phyloP scores from a whole-genome alignment of 2,329 filamentous ascomycete species.

The Cytospora schulzeri region DNA sequence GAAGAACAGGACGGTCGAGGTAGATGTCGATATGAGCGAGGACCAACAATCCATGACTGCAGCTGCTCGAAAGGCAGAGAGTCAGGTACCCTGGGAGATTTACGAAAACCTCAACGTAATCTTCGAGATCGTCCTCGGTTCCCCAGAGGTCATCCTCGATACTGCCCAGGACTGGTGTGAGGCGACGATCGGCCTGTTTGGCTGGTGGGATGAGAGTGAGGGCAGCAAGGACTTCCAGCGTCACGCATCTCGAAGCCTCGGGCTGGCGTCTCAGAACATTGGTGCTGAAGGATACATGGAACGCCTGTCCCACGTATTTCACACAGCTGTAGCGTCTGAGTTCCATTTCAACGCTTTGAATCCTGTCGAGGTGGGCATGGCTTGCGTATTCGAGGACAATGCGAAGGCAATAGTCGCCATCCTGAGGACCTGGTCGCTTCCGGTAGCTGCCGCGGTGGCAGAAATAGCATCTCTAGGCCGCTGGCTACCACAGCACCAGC shows the following conservation, averaged over 20 bases:
- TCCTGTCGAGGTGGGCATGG: constrained; percentile 77
- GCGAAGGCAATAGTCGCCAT: constrained; percentile 74
- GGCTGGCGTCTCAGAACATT: constrained; percentile 43
- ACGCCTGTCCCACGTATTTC: constrained; percentile 71
- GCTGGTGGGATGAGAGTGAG: constrained; percentile 90
- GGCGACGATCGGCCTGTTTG: constrained; percentile 77
- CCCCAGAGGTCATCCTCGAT: constrained; percentile 72
- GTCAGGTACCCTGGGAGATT: constrained; percentile 84
- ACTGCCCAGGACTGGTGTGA: constrained; percentile 90
- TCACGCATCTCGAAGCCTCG: constrained; percentile 44
- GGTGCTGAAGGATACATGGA: constrained; percentile 71
- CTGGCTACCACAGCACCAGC: constrained; percentile 71
- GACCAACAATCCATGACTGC: constrained; percentile 60
- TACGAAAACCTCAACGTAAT: constrained; percentile 82
- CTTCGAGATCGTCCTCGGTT: constrained; percentile 80
- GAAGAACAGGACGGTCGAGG: constrained; percentile 45
- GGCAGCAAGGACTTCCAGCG: constrained; percentile 46
- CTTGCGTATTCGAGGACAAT: constrained; percentile 81
- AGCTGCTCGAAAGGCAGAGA: constrained; percentile 76
- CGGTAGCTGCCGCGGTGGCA: constrained; percentile 74
- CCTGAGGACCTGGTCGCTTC: constrained; percentile 77
- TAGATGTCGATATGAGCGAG: constrained; percentile 30
- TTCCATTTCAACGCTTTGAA: constrained; percentile 78
- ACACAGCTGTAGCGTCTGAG: constrained; percentile 67
- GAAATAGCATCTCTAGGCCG: constrained; percentile 82